Conservation (phyloP, 441 rosid species). For the Geranium incanum region DNA sequence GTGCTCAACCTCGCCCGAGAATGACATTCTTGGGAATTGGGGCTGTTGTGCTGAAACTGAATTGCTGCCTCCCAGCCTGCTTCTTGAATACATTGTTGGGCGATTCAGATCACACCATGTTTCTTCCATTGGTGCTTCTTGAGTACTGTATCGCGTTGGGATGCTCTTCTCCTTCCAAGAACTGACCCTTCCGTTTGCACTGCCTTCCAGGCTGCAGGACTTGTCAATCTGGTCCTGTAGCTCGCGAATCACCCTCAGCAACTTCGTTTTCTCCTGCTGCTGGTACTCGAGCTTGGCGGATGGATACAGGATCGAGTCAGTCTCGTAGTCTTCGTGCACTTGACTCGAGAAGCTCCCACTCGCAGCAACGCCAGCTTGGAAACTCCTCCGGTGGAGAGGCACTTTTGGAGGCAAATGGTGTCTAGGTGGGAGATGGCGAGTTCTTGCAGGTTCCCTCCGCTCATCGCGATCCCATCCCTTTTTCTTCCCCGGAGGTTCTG, state of each 20-base stretch:
- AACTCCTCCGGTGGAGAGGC: slow-evolving; percentile 34
- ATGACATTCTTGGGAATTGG: slow-evolving; percentile 30
- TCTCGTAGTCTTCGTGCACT: slow-evolving; percentile 30
- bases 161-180: background rate
- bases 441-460: slow-evolving; percentile 32
- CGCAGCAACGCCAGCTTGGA: slow-evolving; percentile 29
- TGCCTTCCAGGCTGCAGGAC: slow-evolving; percentile 31
- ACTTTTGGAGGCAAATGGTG: slow-evolving; percentile 28
- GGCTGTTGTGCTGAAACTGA: slow-evolving; percentile 26
- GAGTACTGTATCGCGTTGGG: slow-evolving; percentile 19
- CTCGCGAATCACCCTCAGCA: background rate
- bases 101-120: slow-evolving; percentile 5
- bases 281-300: slow-evolving; percentile 32
- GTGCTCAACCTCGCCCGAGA: slow-evolving; percentile 33
- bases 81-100: slow-evolving; percentile 15
- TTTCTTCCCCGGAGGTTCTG: slow-evolving; percentile 28
- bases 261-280: background rate
- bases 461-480: slow-evolving; percentile 31
- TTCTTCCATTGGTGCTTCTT: slow-evolving; percentile 22
- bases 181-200: slow-evolving; percentile 26
- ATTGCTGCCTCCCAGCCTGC: slow-evolving; percentile 24
- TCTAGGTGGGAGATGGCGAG: slow-evolving; percentile 27
- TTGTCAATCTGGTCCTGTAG: slow-evolving; percentile 10
- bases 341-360: slow-evolving; percentile 41
- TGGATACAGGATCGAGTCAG: slow-evolving; percentile 33